phyloP scores from a whole-genome alignment of 495 filamentous ascomycete genomes.

The Penicillium cinerascens region DNA sequence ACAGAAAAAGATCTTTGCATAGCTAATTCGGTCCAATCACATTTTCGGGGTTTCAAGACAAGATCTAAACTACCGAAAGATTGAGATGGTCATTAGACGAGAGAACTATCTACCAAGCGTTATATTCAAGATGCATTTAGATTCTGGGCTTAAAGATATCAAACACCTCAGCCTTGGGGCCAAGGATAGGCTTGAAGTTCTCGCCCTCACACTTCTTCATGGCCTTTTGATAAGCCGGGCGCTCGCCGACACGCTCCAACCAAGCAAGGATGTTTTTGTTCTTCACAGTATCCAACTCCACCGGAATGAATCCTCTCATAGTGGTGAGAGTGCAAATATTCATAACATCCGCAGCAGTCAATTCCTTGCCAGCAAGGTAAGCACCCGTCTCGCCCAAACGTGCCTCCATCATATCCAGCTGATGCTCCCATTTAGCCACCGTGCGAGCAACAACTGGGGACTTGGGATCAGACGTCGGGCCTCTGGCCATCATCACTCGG shows the following conservation, averaged over 20 bases:
- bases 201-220: constrained; percentile 36
- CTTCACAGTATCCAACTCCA: constrained; percentile 30
- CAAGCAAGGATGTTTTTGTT: constrained; percentile 26
- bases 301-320: constrained; percentile 45
- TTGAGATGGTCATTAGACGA: neutral
- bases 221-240: constrained; percentile 27
- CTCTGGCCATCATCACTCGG: constrained; percentile 17
- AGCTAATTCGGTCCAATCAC: neutral
- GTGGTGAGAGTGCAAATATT: constrained; percentile 51
- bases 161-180: constrained; percentile 12
- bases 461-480: constrained; percentile 3
- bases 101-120: neutral
- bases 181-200: constrained; percentile 21
- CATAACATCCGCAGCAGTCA: constrained; percentile 64
- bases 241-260: constrained; percentile 22
- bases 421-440: constrained; percentile 12
- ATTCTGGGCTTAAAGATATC: constrained; percentile 3
- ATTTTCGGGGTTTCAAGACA: neutral
- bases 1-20: neutral
- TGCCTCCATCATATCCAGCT: constrained; percentile 40
- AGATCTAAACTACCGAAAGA: neutral
- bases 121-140: neutral
- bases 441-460: constrained; percentile 8
- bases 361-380: constrained; percentile 56
- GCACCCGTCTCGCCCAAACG: constrained; percentile 37